Evolutionary conservation across 805 yeast genomes (phyloP).

Genomic region (Kluyveromyces aestuarii): DNA sequence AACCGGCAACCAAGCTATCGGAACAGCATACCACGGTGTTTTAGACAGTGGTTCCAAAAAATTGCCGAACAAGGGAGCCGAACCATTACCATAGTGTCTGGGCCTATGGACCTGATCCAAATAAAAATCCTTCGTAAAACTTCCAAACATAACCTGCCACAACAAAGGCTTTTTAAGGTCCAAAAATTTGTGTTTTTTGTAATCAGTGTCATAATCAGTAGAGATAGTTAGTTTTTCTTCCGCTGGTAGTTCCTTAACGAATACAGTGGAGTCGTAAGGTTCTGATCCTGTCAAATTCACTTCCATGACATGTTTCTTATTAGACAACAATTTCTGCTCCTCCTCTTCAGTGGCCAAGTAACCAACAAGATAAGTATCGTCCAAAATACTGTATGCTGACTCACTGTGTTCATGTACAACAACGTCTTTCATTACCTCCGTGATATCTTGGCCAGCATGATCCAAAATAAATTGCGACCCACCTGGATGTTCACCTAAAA

Average conservation of each 20-base stretch:
- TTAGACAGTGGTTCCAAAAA: conserved; percentile 83
- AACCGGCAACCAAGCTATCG: conserved; percentile 78
- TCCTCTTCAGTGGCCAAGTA: conserved; percentile 76
- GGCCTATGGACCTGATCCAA: conserved; percentile 96
- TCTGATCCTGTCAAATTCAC: conserved; percentile 36
- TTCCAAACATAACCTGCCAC: conserved; percentile 66
- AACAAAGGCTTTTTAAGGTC: conserved; percentile 79
- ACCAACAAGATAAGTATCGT: conserved; percentile 72
- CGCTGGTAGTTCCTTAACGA: conserved; percentile 56
- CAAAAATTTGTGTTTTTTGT: conserved; percentile 68
- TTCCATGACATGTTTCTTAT: conserved; percentile 52
- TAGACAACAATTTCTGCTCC: conserved; percentile 58
- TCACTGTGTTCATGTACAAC: conserved; percentile 73
- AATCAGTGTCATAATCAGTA: conserved; percentile 71
- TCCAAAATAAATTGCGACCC: conserved; percentile 68
- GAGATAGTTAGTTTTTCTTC: conserved; percentile 64
- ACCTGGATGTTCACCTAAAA: conserved; percentile 47
- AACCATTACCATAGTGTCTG: conserved; percentile 94
- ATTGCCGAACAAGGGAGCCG: conserved; percentile 93
- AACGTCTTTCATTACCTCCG: conserved; percentile 41
- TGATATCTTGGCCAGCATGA: conserved; percentile 73
- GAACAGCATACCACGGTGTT: conserved; percentile 94
- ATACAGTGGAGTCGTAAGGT: conserved; percentile 40
- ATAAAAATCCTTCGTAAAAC: conserved; percentile 80
- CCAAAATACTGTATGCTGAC: conserved; percentile 76